A percentile compares a stretch with the other conserved stretches of the same genome.
Conservation (phyloP, 2,329 filamentous ascomycete genomes). For the Venturiaceae sp. region DNA sequence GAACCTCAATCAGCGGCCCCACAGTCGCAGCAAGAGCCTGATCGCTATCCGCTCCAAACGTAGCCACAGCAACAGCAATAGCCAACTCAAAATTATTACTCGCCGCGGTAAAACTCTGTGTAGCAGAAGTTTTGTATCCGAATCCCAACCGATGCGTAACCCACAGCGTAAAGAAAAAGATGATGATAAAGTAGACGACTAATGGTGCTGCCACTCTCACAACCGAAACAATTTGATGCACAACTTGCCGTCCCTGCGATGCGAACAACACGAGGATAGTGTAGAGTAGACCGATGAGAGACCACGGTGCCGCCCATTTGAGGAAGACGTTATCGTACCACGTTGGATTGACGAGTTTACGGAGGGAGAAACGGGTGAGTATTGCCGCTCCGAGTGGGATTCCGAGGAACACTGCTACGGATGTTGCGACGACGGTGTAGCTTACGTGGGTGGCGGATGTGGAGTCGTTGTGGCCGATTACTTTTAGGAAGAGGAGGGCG, state of each 20-base stretch:
- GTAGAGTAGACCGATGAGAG: conserved; percentile 73
- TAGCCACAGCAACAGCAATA: conserved; percentile 77
- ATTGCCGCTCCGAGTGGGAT: conserved; percentile 70
- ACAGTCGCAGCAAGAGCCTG: conserved; percentile 77
- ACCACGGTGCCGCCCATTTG: conserved; percentile 60
- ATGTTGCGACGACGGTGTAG: conserved; percentile 64
- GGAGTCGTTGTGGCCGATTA: conserved; percentile 53
- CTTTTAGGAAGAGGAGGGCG: conserved; percentile 46
- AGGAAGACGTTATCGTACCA: conserved; percentile 65
- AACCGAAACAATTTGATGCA: conserved; percentile 76
- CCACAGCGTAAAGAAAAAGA: conserved; percentile 62
- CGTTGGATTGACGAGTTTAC: conserved; percentile 40
- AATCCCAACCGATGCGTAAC: conserved; percentile 56
- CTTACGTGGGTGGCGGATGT: conserved; percentile 33
- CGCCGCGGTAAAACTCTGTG: conserved; percentile 80
- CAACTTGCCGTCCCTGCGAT: conserved; percentile 65
- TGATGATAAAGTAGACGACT: conserved; percentile 66
- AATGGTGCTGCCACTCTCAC: conserved; percentile 72
- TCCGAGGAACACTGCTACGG: conserved; percentile 72
- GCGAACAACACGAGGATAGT: conserved; percentile 83
- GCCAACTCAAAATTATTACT: conserved; percentile 93
- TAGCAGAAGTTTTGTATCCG: conserved; percentile 58
- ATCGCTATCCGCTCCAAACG: conserved; percentile 67
- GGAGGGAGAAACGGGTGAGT: conserved; percentile 58
- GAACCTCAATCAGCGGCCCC: conserved; percentile 78